These are phyloP conservation scores for Clarireedia sp. DNA, from an alignment of 2,329 filamentous ascomycete genomes.

Conservation along the genomic window DNA sequence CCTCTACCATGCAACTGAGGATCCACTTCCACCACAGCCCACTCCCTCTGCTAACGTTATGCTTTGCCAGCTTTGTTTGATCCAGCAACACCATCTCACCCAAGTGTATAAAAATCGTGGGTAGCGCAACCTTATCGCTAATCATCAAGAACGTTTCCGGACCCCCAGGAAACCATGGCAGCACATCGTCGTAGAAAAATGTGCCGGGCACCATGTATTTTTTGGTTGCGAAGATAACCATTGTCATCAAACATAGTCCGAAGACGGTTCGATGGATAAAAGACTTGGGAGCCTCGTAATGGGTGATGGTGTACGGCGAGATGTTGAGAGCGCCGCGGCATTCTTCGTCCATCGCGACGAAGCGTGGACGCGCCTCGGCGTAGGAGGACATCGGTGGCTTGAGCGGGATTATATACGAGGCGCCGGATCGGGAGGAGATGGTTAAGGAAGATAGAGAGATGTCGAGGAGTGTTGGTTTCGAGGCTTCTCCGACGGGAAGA, in stretches of 20 bases:
- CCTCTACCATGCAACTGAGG: slow-evolving; percentile 45
- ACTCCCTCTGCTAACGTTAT: slow-evolving; percentile 38
- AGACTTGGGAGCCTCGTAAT: slow-evolving; percentile 30
- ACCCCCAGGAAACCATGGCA: slow-evolving; percentile 49
- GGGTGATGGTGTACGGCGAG: slow-evolving; percentile 33
- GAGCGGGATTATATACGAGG: slow-evolving; percentile 50
- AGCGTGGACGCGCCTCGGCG: slow-evolving; percentile 58
- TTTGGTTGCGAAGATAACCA: slow-evolving; percentile 41
- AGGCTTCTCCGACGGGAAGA: slow-evolving; percentile 47
- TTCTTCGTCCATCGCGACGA: slow-evolving; percentile 65
- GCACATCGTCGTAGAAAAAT: slow-evolving; percentile 40
- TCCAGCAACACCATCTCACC: slow-evolving; percentile 52
- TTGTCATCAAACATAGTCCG: slow-evolving; percentile 45
- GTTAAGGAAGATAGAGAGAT: slow-evolving; percentile 56
- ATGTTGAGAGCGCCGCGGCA: slow-evolving; percentile 53
- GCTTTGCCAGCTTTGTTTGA: slow-evolving; percentile 37
- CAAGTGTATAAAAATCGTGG: slow-evolving; percentile 57
- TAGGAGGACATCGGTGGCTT: slow-evolving; percentile 62
- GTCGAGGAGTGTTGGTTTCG: slow-evolving; percentile 54
- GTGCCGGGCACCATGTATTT: slow-evolving; percentile 46
- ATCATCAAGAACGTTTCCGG: slow-evolving; percentile 49
- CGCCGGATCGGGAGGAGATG: slow-evolving; percentile 44
- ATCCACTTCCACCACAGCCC: slow-evolving; percentile 49
- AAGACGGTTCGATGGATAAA: slow-evolving; percentile 46
- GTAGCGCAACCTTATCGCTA: slow-evolving; percentile 48